Percentiles rank a stretch among this genome's conserved stretches.
phyloP scores from a whole-genome alignment of 345 rosid genomes.

The Sonneratia alba region DNA sequence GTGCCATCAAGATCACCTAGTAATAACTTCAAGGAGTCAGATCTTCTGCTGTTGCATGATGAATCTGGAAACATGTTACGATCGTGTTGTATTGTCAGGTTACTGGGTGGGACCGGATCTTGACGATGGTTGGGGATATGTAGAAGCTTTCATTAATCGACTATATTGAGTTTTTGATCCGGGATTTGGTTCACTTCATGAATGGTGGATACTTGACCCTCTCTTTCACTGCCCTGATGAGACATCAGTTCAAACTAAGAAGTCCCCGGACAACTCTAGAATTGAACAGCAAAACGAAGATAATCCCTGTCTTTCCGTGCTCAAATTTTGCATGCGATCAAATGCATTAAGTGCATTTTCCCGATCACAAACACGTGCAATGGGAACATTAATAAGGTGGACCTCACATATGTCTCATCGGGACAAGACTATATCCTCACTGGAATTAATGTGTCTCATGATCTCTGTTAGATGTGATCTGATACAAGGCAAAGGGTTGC shows the following conservation, averaged over 20 bases:
- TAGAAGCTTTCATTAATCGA: constrained; percentile 42
- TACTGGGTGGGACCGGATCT: constrained; percentile 69
- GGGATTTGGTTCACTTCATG: background rate
- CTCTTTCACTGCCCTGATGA: background rate
- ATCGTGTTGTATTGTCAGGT: constrained; percentile 28
- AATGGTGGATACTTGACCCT: background rate
- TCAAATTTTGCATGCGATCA: background rate
- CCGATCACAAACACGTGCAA: background rate
- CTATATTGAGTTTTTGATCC: constrained; percentile 13
- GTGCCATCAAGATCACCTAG: background rate
- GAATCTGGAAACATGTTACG: constrained; percentile 15
- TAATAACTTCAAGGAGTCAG: background rate
- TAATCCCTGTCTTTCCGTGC: no score
- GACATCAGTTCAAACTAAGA: background rate
- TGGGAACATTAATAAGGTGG: no score
- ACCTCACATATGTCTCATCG: no score
- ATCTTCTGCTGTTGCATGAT: background rate
- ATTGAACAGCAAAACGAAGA: no score
- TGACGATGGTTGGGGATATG: constrained; percentile 70
- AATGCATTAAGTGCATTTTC: background rate
- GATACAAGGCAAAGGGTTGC: background rate
- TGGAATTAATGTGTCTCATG: no score
- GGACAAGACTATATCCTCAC: background rate
- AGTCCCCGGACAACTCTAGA: no score
- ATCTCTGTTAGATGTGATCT: no score